A percentile compares a stretch with the other conserved stretches of the same genome.
phyloP scores from a whole-genome alignment of 208 protist genomes.

The Acanthamoeba quina region DNA sequence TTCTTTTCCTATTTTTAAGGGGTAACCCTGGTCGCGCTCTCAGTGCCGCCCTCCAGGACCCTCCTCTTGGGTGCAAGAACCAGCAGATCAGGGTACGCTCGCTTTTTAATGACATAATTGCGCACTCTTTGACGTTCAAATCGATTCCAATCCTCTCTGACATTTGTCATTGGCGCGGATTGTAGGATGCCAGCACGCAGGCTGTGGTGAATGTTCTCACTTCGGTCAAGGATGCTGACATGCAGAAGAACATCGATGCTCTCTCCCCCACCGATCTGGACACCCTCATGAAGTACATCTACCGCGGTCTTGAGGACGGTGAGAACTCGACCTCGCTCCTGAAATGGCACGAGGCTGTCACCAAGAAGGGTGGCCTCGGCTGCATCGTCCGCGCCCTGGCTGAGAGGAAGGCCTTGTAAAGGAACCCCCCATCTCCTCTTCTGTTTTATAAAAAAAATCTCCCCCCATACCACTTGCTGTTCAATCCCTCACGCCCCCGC shows the following conservation, averaged over 20 bases:
- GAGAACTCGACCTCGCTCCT: conserved; percentile 82
- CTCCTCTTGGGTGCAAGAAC: conserved; percentile 81
- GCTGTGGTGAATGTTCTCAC: conserved; percentile 77
- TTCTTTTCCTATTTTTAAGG: conserved; percentile 46
- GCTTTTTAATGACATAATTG: neutral
- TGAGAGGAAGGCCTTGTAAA: conserved; percentile 82
- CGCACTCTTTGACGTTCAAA: neutral
- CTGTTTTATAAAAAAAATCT: conserved; percentile 41
- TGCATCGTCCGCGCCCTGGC: conserved; percentile 81
- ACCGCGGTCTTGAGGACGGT: conserved; percentile 77
- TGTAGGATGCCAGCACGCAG: conserved; percentile 73
- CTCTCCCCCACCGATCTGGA: conserved; percentile 79
- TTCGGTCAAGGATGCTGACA: conserved; percentile 80
- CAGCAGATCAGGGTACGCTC: conserved; percentile 73
- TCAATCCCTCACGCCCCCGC: neutral
- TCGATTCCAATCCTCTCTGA: neutral
- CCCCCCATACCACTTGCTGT: neutral
- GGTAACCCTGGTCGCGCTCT: conserved; percentile 77
- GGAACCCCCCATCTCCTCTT: neutral
- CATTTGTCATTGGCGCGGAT: neutral
- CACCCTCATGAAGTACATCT: conserved; percentile 86
- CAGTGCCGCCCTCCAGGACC: conserved; percentile 70
- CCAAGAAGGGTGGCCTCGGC: conserved; percentile 83
- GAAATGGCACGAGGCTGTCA: conserved; percentile 84
- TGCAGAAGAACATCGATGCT: conserved; percentile 73